These are phyloP conservation scores for Garcia nutans DNA, from an alignment of 345 rosid species.

Conservation along the genomic window DNA sequence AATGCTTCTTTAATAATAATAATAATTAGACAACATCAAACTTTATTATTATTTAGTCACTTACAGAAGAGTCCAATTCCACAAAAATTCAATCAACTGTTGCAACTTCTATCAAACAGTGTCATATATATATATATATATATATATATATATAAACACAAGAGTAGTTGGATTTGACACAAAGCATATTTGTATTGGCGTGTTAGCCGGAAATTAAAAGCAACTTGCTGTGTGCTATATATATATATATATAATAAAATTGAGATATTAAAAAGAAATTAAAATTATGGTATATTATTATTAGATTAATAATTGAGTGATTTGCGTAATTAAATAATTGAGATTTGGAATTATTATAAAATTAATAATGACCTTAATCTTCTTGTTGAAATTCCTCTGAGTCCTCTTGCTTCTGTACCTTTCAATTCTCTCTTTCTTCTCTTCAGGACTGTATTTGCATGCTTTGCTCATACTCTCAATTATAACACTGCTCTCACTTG, in stretches of 20 bases:
- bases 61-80: background rate
- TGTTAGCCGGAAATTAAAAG: background rate
- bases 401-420: constrained; percentile 81
- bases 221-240: background rate
- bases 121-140: background rate
- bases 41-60: background rate
- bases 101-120: constrained; percentile 23
- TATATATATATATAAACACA: too few relatives aligned
- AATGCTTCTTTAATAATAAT: background rate
- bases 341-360: too few relatives aligned
- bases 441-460: constrained; percentile 72
- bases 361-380: constrained; percentile 63
- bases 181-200: constrained; percentile 1
- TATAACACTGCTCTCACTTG: constrained; percentile 76
- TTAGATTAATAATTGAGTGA: too few relatives aligned
- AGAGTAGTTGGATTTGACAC: constrained; percentile 29
- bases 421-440: constrained; percentile 85
- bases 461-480: constrained; percentile 88
- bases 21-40: background rate
- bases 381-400: constrained; percentile 91
- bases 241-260: too few relatives aligned
- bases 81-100: constrained; percentile 12
- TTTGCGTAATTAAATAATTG: too few relatives aligned
- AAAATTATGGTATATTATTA: too few relatives aligned
- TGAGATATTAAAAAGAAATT: background rate